A percentile compares a stretch with the other conserved stretches of the same genome.
Evolutionary conservation across 768 basidiomycete species (phyloP).

Genomic region (button mushroom (Agaricus bisporus)): DNA sequence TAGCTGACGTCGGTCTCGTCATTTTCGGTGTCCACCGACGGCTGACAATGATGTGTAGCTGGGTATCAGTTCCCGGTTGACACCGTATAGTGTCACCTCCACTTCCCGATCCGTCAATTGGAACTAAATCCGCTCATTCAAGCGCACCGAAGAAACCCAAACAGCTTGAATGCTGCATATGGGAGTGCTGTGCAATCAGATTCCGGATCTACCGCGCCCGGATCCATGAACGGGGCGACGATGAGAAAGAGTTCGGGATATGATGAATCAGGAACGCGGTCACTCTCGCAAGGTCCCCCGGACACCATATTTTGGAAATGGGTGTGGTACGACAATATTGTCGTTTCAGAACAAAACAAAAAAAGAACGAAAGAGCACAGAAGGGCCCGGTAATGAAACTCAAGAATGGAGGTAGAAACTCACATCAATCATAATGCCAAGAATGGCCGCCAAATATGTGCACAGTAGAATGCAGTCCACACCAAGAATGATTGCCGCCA

Average conservation of each 20-base stretch:
- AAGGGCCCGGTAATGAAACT: background rate
- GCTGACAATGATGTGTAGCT: background rate
- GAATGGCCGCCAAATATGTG: slow-evolving; percentile 83
- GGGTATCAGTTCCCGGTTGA: background rate
- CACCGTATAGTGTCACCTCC: background rate
- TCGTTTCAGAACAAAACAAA: background rate
- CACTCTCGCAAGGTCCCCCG: background rate
- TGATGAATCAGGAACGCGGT: too few relatives aligned
- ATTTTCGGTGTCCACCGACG: too few relatives aligned
- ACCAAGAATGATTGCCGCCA: slow-evolving; percentile 82
- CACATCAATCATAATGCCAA: slow-evolving; percentile 96
- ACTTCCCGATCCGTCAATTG: background rate
- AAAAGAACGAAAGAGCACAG: background rate
- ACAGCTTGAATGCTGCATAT: too few relatives aligned
- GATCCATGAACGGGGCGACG: background rate
- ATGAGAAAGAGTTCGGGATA: too few relatives aligned
- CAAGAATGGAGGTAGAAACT: slow-evolving; percentile 13
- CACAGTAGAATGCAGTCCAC: slow-evolving; percentile 87
- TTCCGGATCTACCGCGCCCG: background rate
- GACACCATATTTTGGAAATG: slow-evolving; percentile 3
- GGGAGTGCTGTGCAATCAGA: too few relatives aligned
- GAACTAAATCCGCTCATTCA: background rate
- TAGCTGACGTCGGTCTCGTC: too few relatives aligned
- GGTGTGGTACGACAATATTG: slow-evolving; percentile 5
- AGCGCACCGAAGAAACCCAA: background rate